A percentile compares a stretch with the other conserved stretches of the same genome.
Evolutionary conservation across 2,329 filamentous ascomycete genomes (phyloP).

Genomic region (Xylogone sp.): DNA sequence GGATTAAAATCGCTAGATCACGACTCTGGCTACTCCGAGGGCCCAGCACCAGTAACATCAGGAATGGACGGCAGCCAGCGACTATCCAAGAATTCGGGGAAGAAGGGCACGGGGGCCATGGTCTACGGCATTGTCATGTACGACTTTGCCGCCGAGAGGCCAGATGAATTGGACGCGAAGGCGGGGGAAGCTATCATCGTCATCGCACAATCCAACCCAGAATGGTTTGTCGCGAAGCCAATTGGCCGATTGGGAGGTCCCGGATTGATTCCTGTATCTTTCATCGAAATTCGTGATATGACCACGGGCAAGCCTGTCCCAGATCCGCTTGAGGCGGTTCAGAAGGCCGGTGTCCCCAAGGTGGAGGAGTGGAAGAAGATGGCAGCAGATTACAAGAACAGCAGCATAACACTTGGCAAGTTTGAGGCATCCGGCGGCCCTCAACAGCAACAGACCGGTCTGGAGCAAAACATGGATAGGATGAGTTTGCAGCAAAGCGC

Average conservation of each 20-base stretch:
- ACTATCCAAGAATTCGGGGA: slow-evolving; percentile 34
- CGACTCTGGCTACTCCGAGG: slow-evolving; percentile 85
- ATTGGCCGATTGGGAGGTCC: slow-evolving; percentile 95
- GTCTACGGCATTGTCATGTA: slow-evolving; percentile 97
- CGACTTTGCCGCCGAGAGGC: slow-evolving; percentile 89
- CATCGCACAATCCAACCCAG: slow-evolving; percentile 95
- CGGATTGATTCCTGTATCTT: slow-evolving; percentile 91
- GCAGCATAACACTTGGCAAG: slow-evolving; percentile 92
- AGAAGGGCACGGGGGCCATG: slow-evolving; percentile 72
- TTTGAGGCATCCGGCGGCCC: slow-evolving; percentile 59
- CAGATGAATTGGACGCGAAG: slow-evolving; percentile 95
- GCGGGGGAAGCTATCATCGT: slow-evolving; percentile 96
- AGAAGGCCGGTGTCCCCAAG: slow-evolving; percentile 82
- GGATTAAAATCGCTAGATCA: slow-evolving; percentile 65
- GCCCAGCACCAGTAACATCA: slow-evolving; percentile 27
- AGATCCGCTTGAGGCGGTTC: slow-evolving; percentile 81
- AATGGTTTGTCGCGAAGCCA: slow-evolving; percentile 99
- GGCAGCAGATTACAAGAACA: slow-evolving; percentile 98
- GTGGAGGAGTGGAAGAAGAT: slow-evolving; percentile 99
- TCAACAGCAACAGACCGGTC: slow-evolving; percentile 49
- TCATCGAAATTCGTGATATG: slow-evolving; percentile 96
- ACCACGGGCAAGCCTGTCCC: slow-evolving; percentile 75
- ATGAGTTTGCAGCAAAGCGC: slow-evolving; percentile 68
- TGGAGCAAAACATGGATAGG: slow-evolving; percentile 71
- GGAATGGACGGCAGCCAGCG: slow-evolving; percentile 30